These are phyloP conservation scores for Sporodiniella umbellata DNA, from an alignment of 371 early-diverging fungal genomes.

Conservation along the genomic window DNA sequence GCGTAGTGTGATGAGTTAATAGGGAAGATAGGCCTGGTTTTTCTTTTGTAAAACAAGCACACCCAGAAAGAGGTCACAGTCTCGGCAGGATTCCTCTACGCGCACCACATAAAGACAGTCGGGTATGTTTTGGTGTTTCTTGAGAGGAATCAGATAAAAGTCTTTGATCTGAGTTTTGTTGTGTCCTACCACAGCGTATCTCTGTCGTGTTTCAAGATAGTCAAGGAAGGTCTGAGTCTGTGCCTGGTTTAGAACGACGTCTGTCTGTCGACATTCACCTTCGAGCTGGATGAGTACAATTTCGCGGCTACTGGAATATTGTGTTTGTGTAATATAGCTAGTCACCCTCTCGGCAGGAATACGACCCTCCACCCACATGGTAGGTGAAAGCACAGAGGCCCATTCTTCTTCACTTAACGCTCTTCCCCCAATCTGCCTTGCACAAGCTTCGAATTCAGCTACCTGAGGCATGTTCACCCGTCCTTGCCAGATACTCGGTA, in stretches of 20 bases:
- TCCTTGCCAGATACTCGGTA: constrained; percentile 61
- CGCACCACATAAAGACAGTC: constrained; percentile 47
- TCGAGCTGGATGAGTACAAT: constrained; percentile 60
- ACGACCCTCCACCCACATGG: constrained; percentile 67
- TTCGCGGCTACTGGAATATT: constrained; percentile 52
- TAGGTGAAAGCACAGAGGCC: constrained; percentile 58
- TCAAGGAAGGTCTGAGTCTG: constrained; percentile 47
- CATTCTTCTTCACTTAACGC: constrained; percentile 43
- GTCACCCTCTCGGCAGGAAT: constrained; percentile 54
- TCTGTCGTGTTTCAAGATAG: constrained; percentile 57
- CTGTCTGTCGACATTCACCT: constrained; percentile 4
- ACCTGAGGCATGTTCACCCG: constrained; percentile 68
- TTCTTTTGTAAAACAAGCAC: constrained; percentile 52
- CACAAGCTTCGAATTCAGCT: constrained; percentile 54
- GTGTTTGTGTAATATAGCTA: constrained; percentile 55
- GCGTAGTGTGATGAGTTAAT: not conserved
- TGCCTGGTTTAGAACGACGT: constrained; percentile 11
- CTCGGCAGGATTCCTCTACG: constrained; percentile 35
- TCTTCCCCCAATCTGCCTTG: constrained; percentile 64
- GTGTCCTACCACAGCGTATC: constrained; percentile 72
- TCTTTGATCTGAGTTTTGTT: constrained; percentile 67
- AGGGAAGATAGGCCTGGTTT: constrained; percentile 1
- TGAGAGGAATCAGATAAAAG: constrained; percentile 69
- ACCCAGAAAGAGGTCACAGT: constrained; percentile 47
- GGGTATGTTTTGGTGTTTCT: constrained; percentile 50